These are phyloP conservation scores for Cucurbita moschata DNA, from an alignment of 306 rosid genomes.

Conservation along the genomic window DNA sequence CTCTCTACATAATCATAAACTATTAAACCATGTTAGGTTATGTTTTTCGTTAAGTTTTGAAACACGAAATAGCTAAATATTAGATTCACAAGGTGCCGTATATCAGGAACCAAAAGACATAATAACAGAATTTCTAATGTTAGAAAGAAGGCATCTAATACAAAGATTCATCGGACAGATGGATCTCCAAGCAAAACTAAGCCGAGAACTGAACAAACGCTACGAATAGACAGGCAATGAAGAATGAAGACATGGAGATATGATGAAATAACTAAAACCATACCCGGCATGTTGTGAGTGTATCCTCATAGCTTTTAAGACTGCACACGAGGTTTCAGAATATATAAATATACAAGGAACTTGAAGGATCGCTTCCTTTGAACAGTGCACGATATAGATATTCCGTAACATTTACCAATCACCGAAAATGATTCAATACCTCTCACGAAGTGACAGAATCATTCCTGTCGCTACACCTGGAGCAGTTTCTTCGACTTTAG, in stretches of 20 bases:
- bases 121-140: background rate
- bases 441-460: constrained; percentile 92
- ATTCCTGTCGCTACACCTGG: constrained; percentile 80
- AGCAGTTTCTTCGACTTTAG: constrained; percentile 69
- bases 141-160: background rate
- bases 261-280: background rate
- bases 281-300: constrained; percentile 62
- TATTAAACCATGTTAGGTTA: background rate
- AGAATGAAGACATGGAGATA: background rate
- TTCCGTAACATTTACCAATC: background rate
- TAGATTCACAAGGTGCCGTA: background rate
- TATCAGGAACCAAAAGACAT: background rate
- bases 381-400: background rate
- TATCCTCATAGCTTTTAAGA: constrained; percentile 59
- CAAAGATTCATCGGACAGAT: background rate
- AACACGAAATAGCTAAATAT: background rate
- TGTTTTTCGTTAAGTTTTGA: background rate
- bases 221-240: background rate
- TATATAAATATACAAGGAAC: background rate
- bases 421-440: constrained; percentile 21
- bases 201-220: background rate
- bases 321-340: constrained; percentile 31
- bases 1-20: background rate
- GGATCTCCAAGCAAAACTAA: background rate
- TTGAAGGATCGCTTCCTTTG: background rate